These are phyloP conservation scores for Cephalotrichum gorgonifer DNA, from an alignment of 2,329 filamentous ascomycete species.

Conservation along the genomic window DNA sequence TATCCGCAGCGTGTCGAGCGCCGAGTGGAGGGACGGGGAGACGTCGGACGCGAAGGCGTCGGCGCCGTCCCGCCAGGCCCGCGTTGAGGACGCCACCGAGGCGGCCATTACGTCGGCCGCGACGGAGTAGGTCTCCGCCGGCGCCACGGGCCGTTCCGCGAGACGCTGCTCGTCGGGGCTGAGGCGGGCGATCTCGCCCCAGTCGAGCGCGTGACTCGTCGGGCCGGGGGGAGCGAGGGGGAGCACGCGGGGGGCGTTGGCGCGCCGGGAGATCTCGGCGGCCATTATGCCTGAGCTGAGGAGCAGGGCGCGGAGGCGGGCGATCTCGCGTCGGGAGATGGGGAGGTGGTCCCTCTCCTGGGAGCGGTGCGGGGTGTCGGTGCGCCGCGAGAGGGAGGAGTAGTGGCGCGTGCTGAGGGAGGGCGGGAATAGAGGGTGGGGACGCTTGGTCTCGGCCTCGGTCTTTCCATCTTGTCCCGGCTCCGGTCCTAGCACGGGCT, in stretches of 20 bases:
- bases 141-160: constrained; percentile 23
- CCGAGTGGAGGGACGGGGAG: constrained; percentile 38
- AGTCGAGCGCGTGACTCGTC: constrained; percentile 16
- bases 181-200: constrained; percentile 33
- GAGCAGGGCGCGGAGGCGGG: constrained; percentile 66
- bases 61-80: constrained; percentile 49
- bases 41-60: constrained; percentile 48
- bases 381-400: not conserved
- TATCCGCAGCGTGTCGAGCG: constrained; percentile 35
- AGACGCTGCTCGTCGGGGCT: constrained; percentile 22
- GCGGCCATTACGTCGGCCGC: constrained; percentile 40
- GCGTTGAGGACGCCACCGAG: constrained; percentile 34
- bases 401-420: constrained; percentile 3
- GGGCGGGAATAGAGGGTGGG: constrained; percentile 13
- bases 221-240: constrained; percentile 8
- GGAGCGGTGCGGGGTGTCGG: constrained; percentile 26
- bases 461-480: not conserved
- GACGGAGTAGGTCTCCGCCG: constrained; percentile 36
- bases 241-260: constrained; percentile 25
- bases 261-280: constrained; percentile 62
- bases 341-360: constrained; percentile 19
- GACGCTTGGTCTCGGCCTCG: not conserved
- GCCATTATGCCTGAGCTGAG: constrained; percentile 85
- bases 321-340: constrained; percentile 63
- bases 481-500: not conserved